Evolutionary conservation across 169 alveolate genomes (phyloP).

Genomic region (Eimeria acervulina): DNA sequence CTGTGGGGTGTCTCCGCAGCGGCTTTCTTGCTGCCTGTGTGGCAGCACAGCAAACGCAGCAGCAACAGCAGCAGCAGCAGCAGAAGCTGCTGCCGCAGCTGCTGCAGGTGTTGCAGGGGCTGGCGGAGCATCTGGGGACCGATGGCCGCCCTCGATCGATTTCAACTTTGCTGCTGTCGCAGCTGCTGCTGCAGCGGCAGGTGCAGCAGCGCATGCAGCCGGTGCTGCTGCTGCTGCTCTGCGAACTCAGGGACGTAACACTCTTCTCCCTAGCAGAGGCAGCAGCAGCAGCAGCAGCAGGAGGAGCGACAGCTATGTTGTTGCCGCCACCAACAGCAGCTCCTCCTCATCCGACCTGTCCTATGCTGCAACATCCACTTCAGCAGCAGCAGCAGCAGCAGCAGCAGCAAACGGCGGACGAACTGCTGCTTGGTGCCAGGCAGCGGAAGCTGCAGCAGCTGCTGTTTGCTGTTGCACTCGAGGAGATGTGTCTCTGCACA

Average conservation of each 20-base stretch:
- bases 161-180: background rate
- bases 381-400: constrained; percentile 59
- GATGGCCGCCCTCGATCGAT: constrained; percentile 21
- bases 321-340: background rate
- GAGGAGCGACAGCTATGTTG: background rate
- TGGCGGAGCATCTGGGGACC: constrained; percentile 19
- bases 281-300: constrained; percentile 49
- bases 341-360: background rate
- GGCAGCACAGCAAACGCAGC: background rate
- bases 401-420: constrained; percentile 11
- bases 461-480: constrained; percentile 52
- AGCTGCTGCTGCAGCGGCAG: constrained; percentile 71
- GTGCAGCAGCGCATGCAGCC: constrained; percentile 67
- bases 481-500: constrained; percentile 29
- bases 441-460: constrained; percentile 67
- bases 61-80: constrained; percentile 10
- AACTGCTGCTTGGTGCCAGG: background rate
- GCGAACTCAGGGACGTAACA: constrained; percentile 17
- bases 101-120: constrained; percentile 53
- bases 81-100: constrained; percentile 40
- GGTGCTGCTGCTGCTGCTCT: constrained; percentile 67
- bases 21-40: constrained; percentile 59
- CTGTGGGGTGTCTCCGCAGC: constrained; percentile 64
- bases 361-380: background rate
- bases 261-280: constrained; percentile 60